Evolutionary conservation across 768 basidiomycete species (phyloP).

Genomic region (Leccinum boreale): DNA sequence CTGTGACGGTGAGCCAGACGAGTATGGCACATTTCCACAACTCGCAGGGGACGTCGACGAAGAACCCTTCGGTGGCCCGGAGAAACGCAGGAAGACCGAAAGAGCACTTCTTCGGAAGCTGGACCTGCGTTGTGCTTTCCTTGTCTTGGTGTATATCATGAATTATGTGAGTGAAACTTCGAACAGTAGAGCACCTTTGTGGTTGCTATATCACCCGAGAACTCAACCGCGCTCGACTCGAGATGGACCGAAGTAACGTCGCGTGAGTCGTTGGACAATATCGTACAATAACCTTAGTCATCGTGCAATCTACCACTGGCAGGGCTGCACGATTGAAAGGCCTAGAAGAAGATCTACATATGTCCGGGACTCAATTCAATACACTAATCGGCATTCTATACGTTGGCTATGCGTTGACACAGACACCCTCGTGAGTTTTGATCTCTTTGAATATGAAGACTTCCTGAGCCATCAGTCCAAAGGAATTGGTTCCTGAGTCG

Average conservation of each 20-base stretch:
- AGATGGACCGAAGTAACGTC: slow-evolving; percentile 70
- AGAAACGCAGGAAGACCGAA: slow-evolving; percentile 38
- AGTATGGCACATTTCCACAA: slow-evolving; percentile 9
- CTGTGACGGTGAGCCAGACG: not conserved
- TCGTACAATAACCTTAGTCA: not conserved
- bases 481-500: slow-evolving; percentile 69
- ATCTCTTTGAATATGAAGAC: not conserved
- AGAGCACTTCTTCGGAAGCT: slow-evolving; percentile 42
- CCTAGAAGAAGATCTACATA: slow-evolving; percentile 60
- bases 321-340: slow-evolving; percentile 72
- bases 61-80: slow-evolving; percentile 36
- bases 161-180: slow-evolving; percentile 39
- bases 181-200: not conserved
- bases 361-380: slow-evolving; percentile 59
- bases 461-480: not conserved
- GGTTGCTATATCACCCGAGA: not conserved
- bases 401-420: slow-evolving; percentile 71
- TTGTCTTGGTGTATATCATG: slow-evolving; percentile 45
- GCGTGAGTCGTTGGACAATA: slow-evolving; percentile 37
- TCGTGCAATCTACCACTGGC: not conserved
- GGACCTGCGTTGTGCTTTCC: slow-evolving; percentile 41
- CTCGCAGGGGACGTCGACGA: slow-evolving; percentile 13
- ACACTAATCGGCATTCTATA: slow-evolving; percentile 66
- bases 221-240: not conserved
- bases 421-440: slow-evolving; percentile 59